These are phyloP conservation scores for Rosa rugosa DNA, from an alignment of 306 rosid genomes.

Conservation along the genomic window DNA sequence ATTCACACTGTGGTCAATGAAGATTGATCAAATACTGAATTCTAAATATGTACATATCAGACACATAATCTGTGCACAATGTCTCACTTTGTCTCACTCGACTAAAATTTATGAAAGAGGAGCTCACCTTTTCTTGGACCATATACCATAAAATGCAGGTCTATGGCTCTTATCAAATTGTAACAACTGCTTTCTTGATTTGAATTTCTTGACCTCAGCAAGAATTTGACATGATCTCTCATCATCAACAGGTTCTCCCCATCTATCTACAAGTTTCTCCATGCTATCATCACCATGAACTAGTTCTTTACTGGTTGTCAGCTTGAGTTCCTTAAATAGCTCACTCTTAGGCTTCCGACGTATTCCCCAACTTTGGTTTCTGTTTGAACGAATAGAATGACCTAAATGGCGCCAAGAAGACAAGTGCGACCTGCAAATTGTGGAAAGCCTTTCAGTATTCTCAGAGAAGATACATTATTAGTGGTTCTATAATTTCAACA, in stretches of 20 bases:
- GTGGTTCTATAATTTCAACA: slow-evolving; percentile 15
- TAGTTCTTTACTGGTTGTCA: slow-evolving; percentile 48
- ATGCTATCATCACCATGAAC: slow-evolving; percentile 51
- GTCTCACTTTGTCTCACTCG: slow-evolving; percentile 8
- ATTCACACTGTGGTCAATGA: not conserved
- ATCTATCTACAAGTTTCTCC: slow-evolving; percentile 56
- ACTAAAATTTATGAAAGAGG: slow-evolving; percentile 15
- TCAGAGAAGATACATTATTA: not conserved
- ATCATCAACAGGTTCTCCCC: slow-evolving; percentile 44
- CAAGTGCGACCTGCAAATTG: slow-evolving; percentile 60
- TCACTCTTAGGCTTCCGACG: slow-evolving; percentile 71
- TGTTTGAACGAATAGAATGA: slow-evolving; percentile 51
- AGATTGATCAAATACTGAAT: not conserved
- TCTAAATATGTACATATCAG: not conserved
- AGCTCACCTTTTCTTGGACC: slow-evolving; percentile 73
- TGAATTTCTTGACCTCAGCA: slow-evolving; percentile 38
- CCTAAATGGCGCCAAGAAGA: slow-evolving; percentile 65
- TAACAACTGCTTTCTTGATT: slow-evolving; percentile 57
- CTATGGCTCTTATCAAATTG: slow-evolving; percentile 88
- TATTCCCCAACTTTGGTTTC: slow-evolving; percentile 71
- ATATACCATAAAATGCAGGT: slow-evolving; percentile 90
- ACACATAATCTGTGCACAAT: not conserved
- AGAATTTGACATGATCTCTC: slow-evolving; percentile 37
- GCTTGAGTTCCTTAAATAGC: slow-evolving; percentile 70
- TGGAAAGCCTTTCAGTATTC: slow-evolving; percentile 7